Evolutionary conservation across 345 rosid genomes (phyloP), one percentile per base, ranked within the genome.

Genomic region (Mallotus nudiflorus): DNA sequence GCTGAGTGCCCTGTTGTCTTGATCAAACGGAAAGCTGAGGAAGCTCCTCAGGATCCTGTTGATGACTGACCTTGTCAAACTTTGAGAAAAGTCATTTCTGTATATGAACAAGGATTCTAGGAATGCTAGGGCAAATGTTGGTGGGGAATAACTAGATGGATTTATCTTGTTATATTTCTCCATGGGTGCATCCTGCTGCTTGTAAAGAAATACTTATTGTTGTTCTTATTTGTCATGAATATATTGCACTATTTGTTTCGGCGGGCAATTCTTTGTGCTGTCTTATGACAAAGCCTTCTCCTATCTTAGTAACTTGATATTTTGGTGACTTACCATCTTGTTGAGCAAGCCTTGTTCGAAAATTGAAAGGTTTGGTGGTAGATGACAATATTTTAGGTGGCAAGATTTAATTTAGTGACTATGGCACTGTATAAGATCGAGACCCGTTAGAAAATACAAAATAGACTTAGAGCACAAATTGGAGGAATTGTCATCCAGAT

Each of bases 41-140:
- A 95, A 77, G 75, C 86, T 70, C 99, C 98, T 28, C 86, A 89
- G 79, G 98, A 93, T 80, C 99, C 99, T 55, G 92, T 93, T 0
- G 97, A 94, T 74, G 97, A 94, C 77, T 91, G 85, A 84, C 49
- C 15, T 44, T 28, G 22, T 42, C 4, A 42, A 11, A 35, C 37
- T 9, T 19, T 35, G 42, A n/a, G 42, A 11, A 35, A 59, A 25
- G 0, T n/a, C 20, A 18, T 42, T 42, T 42, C 7, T 42, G 46
- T 42, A 4, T 5, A 42, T 42, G 9, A 42, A 42, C 46, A 2
- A 3, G 3, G 37, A 29, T 40, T 28, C 44, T 59, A 19, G 24
- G 20, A 35, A 33, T 33, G 20, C 11, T 59, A 57, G 16, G 10
- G 1, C 0, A 0, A 3, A 24, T 3, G 16, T 22, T 13, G 22